Evolutionary conservation across 83 land plant genomes (phyloP).

Genomic region (Thuja plicata): DNA sequence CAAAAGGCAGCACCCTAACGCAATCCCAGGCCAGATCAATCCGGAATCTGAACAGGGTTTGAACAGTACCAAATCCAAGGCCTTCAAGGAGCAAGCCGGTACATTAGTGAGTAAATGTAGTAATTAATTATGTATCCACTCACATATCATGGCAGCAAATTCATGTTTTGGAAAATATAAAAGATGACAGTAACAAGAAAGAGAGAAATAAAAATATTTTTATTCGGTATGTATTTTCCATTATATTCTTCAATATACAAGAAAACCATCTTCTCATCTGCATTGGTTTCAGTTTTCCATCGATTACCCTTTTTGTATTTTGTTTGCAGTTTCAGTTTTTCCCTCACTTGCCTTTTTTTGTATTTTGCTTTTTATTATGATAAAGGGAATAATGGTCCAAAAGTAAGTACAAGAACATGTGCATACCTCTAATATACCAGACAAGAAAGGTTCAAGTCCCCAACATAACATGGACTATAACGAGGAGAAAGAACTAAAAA

Average conservation of each 20-base stretch:
- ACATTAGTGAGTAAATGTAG: not conserved
- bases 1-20: too few relatives aligned
- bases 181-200: not conserved
- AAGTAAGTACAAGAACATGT: not conserved
- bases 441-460: not conserved
- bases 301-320: not conserved
- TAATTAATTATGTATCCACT: not conserved
- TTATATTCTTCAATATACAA: not conserved
- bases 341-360: not conserved
- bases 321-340: too few relatives aligned
- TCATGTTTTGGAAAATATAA: too few relatives aligned
- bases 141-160: not conserved
- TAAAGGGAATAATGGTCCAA: not conserved
- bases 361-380: not conserved
- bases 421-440: not conserved
- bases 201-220: too few relatives aligned
- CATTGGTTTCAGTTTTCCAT: not conserved
- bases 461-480: not conserved
- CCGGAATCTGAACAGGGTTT: too few relatives aligned
- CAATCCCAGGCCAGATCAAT: too few relatives aligned
- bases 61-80: too few relatives aligned
- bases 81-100: too few relatives aligned
- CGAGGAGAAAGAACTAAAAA: not conserved
- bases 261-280: not conserved
- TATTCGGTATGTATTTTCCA: not conserved